Conservation (phyloP, 306 rosid genomes). For the Sophora flavescens region DNA sequence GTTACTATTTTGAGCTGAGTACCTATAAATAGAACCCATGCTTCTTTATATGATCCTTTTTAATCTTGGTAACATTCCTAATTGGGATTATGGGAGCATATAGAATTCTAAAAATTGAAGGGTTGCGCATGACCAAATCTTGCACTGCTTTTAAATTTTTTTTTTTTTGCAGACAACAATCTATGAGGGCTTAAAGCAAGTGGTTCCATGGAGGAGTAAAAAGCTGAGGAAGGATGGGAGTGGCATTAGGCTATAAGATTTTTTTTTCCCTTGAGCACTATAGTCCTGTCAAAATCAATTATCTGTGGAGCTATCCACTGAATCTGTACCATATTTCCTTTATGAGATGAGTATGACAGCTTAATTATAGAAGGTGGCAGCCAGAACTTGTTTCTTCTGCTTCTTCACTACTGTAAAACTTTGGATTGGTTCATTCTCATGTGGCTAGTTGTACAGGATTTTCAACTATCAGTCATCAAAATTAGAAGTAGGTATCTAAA, state of each 20-base stretch:
- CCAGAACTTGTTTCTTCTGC: constrained; percentile 16
- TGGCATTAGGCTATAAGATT: constrained; percentile 30
- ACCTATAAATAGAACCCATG: too few species aligned
- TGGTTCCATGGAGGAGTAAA: constrained; percentile 71
- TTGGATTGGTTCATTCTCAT: constrained; percentile 13
- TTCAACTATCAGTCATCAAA: constrained; percentile 3
- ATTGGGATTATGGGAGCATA: not conserved
- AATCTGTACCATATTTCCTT: constrained; percentile 29
- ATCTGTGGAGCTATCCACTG: constrained; percentile 8
- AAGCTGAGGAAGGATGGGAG: constrained; percentile 56
- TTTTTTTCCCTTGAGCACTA: not conserved
- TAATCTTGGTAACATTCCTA: not conserved
- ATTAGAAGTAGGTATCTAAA: not conserved
- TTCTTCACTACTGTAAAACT: constrained; percentile 20
- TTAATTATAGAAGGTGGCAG: constrained; percentile 31
- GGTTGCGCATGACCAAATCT: not conserved
- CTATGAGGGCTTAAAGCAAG: constrained; percentile 70
- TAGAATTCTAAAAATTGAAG: not conserved
- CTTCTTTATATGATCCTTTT: not conserved
- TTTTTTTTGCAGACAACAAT: constrained; percentile 63
- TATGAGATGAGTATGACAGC: constrained; percentile 1
- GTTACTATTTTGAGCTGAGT: not conserved
- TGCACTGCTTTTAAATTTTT: not conserved
- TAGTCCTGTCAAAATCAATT: constrained; percentile 40
- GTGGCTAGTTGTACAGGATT: constrained; percentile 24